Base-by-base conservation (phyloP, 257 asterid species). In the Gentiana macrophylla region DNA sequence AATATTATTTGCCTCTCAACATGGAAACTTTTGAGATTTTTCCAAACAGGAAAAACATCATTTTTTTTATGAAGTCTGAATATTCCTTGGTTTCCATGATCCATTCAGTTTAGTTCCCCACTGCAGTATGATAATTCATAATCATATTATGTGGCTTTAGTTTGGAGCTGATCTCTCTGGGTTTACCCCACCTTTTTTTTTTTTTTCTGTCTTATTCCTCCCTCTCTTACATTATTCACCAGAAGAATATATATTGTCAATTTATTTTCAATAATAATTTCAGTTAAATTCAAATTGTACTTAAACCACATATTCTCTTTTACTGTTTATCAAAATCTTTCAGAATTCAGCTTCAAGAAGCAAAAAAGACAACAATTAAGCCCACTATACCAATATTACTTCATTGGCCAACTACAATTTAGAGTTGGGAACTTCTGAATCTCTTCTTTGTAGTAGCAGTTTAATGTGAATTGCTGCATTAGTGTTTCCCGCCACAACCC, bases 101-200 rank as follows among this genome's bases (percentile, higher is more conserved):
- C 24, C 24, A 24, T 24, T 24, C 24, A 24, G 24, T 24, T 24
- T 24, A 24, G 24, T 24, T 24, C 24, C 24, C 24, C 24, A 24
- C 24, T 24, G 24, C 24, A 24, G 24, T 24, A 24, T 24, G 24
- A 24, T 24, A 24, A 24, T 24, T 24, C 24, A 15, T 61, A 34
- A 49, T 32, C 50, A 53, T 57, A 59, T 68, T 65, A 59, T 83
- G 94, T 83, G 94, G 95, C 73, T 79, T 73, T 79, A 47, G 61
- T 70, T 73, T 7, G 66, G 15, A 79, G 37, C 56, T 55, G 8
- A 32, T 45, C 37, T 59, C 45, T 66, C 67, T 41, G 46, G 46
- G 45, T 59, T 56, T 50, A 56, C 71, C 79, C 79, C 78, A 71
- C 76, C 50, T 4, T 1, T 55, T 50, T 37, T 50, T 4, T 1